These are phyloP conservation scores for Podila epicladia DNA, from an alignment of 192 early-diverging fungal species.

Conservation along the genomic window DNA sequence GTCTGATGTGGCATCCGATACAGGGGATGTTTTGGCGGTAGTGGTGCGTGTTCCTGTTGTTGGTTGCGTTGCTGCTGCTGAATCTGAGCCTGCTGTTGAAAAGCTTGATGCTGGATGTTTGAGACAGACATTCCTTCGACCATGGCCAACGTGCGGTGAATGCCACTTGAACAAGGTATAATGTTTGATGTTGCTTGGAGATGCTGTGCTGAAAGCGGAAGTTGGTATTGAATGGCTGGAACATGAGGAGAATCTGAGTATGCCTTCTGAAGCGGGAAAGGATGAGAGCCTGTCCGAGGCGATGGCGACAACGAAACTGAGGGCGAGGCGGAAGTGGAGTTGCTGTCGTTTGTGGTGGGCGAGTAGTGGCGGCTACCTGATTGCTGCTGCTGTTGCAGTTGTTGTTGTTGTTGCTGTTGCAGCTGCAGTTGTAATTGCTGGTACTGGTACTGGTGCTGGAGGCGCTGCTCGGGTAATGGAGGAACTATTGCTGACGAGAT, in stretches of 20 bases:
- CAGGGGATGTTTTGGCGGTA: no score
- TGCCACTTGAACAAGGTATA: no score
- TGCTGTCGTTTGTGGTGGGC: background rate
- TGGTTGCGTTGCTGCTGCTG: slow-evolving; percentile 4
- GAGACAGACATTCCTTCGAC: no score
- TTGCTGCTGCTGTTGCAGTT: background rate
- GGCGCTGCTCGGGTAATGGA: background rate
- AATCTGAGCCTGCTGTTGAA: background rate
- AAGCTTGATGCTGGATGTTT: background rate
- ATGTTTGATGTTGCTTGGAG: no score
- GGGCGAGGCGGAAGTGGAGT: background rate
- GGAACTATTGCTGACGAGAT: background rate
- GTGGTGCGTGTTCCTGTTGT: background rate
- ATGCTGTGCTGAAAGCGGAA: no score
- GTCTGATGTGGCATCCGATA: no score
- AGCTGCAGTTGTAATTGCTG: background rate
- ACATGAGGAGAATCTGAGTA: background rate
- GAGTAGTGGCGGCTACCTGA: background rate
- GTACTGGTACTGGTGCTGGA: background rate
- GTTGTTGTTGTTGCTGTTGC: background rate
- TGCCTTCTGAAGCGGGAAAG: background rate
- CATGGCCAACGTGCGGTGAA: no score
- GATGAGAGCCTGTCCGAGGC: background rate
- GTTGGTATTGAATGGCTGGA: background rate
- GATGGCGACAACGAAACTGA: background rate